Conservation (phyloP, 371 early-diverging fungal species). For the Choanephora cucurbitarum region DNA sequence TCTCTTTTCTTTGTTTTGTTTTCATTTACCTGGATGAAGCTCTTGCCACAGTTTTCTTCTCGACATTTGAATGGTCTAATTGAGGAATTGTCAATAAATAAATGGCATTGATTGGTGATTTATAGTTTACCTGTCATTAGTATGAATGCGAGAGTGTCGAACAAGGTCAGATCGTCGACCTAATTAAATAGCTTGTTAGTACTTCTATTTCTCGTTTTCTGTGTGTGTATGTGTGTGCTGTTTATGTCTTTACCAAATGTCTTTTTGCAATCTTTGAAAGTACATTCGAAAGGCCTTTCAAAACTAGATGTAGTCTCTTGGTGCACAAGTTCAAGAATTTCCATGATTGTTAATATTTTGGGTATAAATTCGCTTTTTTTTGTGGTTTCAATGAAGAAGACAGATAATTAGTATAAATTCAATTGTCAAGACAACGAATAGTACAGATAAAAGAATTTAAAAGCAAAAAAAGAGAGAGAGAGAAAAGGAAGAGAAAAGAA, state of each 20-base stretch:
- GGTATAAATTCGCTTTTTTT: conserved; percentile 2
- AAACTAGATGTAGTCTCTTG: conserved; percentile 45
- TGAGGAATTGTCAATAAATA: too few species aligned
- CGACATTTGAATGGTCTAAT: conserved; percentile 69
- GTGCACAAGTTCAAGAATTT: conserved; percentile 69
- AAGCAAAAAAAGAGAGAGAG: conserved; percentile 4
- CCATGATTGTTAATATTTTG: conserved; percentile 46
- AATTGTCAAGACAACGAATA: conserved; percentile 24
- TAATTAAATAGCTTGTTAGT: conserved; percentile 8
- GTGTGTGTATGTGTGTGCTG: too few species aligned
- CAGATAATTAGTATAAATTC: background rate
- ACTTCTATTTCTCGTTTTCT: background rate
- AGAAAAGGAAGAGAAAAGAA: conserved; percentile 1
- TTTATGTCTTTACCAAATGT: conserved; percentile 53
- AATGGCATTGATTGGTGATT: too few species aligned
- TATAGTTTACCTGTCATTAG: conserved; percentile 66
- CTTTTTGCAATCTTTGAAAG: conserved; percentile 63
- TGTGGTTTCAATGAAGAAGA: background rate
- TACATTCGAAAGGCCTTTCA: conserved; percentile 61
- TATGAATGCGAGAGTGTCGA: conserved; percentile 79
- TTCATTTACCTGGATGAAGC: conserved; percentile 68
- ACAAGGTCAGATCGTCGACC: conserved; percentile 74
- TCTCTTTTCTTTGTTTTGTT: conserved; percentile 5
- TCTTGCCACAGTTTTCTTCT: conserved; percentile 70
- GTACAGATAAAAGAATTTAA: background rate